phyloP scores from a whole-genome alignment of 768 basidiomycete genomes.

The Amylocystis lapponica region DNA sequence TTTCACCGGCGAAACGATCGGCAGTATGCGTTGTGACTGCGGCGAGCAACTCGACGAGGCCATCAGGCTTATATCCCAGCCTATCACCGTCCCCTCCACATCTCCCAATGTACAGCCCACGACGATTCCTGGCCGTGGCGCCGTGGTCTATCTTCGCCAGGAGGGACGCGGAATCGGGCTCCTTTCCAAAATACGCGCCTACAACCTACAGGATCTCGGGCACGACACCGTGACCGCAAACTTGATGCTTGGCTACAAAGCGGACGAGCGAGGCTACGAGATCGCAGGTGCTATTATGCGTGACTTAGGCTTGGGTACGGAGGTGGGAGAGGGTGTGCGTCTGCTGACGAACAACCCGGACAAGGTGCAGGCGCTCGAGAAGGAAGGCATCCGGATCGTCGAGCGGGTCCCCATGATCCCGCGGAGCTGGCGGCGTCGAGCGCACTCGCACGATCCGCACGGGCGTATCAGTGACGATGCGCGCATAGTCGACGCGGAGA shows the following conservation, averaged over 20 bases:
- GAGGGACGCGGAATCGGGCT: conserved; percentile 97
- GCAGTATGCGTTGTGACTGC: conserved; percentile 98
- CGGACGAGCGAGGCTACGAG: conserved; percentile 92
- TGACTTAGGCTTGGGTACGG: conserved; percentile 73
- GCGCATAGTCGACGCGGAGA: conserved; percentile 14
- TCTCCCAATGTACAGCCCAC: conserved; percentile 22
- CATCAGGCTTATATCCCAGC: conserved; percentile 79
- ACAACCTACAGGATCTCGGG: conserved; percentile 96
- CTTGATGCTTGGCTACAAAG: conserved; percentile 87
- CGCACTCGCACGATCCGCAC: conserved; percentile 18
- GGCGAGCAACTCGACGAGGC: conserved; percentile 98
- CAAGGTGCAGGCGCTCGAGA: conserved; percentile 83
- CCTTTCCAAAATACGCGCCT: conserved; percentile 92
- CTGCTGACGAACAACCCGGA: conserved; percentile 97
- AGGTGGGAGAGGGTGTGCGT: conserved; percentile 53
- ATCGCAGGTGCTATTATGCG: conserved; percentile 86
- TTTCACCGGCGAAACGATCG: conserved; percentile 97
- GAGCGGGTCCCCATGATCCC: conserved; percentile 96
- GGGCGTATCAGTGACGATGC: conserved; percentile 22
- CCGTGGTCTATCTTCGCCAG: conserved; percentile 91
- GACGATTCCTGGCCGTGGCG: conserved; percentile 81
- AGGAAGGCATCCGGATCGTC: conserved; percentile 72
- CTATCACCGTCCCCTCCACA: conserved; percentile 43
- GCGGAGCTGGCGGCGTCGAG: conserved; percentile 61
- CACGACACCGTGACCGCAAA: conserved; percentile 99